These are phyloP conservation scores for Neonectria ditissima DNA, from an alignment of 2,329 filamentous ascomycete genomes.

Conservation along the genomic window DNA sequence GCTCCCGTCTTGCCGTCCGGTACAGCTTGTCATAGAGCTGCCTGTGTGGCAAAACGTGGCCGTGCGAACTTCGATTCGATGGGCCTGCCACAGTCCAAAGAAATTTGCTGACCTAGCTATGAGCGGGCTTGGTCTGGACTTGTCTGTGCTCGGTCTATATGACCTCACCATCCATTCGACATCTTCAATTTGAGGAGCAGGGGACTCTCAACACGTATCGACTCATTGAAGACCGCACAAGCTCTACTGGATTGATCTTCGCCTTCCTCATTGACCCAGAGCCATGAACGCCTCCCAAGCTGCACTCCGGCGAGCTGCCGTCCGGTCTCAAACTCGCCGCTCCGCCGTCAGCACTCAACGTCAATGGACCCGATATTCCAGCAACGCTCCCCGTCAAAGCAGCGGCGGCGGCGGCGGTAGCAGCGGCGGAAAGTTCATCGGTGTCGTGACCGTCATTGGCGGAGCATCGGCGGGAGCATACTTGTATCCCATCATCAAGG, in stretches of 20 bases:
- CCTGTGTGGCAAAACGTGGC: conserved; percentile 16
- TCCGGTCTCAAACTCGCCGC: conserved; percentile 41
- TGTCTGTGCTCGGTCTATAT: conserved; percentile 31
- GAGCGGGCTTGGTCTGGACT: conserved; percentile 1
- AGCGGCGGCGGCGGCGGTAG: conserved; percentile 30
- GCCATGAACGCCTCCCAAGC: conserved; percentile 49
- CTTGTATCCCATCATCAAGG: conserved; percentile 52
- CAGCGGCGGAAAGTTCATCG: conserved; percentile 43
- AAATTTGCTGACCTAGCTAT: conserved; percentile 45
- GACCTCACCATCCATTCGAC: conserved; percentile 43
- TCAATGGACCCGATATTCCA: conserved; percentile 49
- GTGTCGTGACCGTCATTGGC: conserved; percentile 52
- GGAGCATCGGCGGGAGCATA: conserved; percentile 54
- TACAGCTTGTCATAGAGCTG: conserved; percentile 1
- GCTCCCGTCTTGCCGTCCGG: not conserved
- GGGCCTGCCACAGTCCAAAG: conserved; percentile 38
- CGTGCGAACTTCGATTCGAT: conserved; percentile 6
- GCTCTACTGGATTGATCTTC: not conserved
- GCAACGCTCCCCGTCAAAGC: conserved; percentile 36
- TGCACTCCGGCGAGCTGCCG: conserved; percentile 45
- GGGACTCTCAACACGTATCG: not conserved
- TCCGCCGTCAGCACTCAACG: conserved; percentile 37
- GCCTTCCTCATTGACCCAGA: conserved; percentile 2
- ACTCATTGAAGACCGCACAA: not conserved
- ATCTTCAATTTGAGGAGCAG: conserved; percentile 23